Evolutionary conservation across 2,329 filamentous ascomycete species (phyloP).

Genomic region (Chaetomium olivaceum): DNA sequence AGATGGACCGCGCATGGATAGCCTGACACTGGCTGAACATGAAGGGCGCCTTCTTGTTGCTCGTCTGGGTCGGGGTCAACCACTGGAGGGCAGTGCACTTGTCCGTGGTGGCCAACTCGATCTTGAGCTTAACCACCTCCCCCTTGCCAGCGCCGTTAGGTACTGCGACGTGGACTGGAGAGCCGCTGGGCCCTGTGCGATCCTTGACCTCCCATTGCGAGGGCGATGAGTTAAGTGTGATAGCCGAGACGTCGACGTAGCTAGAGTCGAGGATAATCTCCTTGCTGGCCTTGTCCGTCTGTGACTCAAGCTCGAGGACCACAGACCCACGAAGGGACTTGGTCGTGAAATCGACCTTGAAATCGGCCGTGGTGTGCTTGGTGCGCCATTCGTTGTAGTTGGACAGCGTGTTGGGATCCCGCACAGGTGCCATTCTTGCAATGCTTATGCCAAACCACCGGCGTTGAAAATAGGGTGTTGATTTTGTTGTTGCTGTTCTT

Average conservation of each 20-base stretch:
- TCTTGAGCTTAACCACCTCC: conserved; percentile 56
- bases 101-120: conserved; percentile 77
- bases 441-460: conserved; percentile 29
- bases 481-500: conserved; percentile 19
- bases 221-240: conserved; percentile 67
- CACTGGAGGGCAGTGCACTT: conserved; percentile 93
- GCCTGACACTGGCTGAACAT: conserved; percentile 99
- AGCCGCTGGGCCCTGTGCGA: conserved; percentile 71
- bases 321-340: conserved; percentile 78
- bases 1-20: conserved; percentile 89
- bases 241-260: conserved; percentile 69
- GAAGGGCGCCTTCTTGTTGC: conserved; percentile 93
- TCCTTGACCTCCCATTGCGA: conserved; percentile 71
- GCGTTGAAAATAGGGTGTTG: conserved; percentile 17
- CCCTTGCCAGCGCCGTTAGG: conserved; percentile 57
- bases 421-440: conserved; percentile 41
- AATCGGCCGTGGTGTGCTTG: conserved; percentile 76
- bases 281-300: conserved; percentile 69
- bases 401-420: conserved; percentile 86
- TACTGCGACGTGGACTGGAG: conserved; percentile 66
- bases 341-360: conserved; percentile 80
- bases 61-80: conserved; percentile 90
- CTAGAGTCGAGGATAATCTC: conserved; percentile 90
- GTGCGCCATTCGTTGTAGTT: conserved; percentile 91
- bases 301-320: conserved; percentile 71